Percentiles rank a stretch among this genome's conserved stretches.
Evolutionary conservation across 306 rosid genomes (phyloP).

Genomic region (Arachis hypogaea): DNA sequence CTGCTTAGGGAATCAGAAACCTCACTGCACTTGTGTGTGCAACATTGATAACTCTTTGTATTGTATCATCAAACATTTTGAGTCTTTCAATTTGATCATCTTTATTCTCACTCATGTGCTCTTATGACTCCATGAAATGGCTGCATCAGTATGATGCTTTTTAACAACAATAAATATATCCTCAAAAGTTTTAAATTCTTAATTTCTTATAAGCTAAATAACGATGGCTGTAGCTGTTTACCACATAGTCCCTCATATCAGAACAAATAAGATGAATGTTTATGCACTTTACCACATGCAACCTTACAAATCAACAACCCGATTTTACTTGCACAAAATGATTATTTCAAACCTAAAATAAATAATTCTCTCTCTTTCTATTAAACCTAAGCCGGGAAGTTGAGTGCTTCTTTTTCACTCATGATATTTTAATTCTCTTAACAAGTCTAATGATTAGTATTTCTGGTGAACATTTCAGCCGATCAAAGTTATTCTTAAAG

Average conservation of each 20-base stretch:
- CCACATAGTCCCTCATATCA: not conserved
- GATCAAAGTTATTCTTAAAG: slow-evolving; percentile 15
- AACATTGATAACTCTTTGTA: slow-evolving; percentile 11
- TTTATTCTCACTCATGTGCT: slow-evolving; percentile 1
- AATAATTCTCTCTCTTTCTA: not conserved
- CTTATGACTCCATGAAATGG: not conserved
- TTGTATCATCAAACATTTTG: not conserved
- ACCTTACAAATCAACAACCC: not conserved
- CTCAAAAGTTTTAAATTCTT: not conserved
- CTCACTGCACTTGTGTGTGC: not conserved
- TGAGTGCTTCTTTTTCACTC: not conserved
- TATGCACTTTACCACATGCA: not conserved
- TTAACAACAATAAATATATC: not conserved
- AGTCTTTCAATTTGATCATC: not conserved
- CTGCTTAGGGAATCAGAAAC: slow-evolving; percentile 7
- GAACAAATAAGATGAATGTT: not conserved
- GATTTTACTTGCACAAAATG: not conserved
- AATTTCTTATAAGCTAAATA: not conserved
- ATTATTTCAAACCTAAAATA: not conserved
- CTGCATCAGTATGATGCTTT: not conserved
- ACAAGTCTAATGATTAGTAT: slow-evolving; percentile 9
- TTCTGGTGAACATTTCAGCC: not conserved
- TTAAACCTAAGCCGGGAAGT: not conserved
- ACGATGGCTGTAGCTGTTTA: not conserved
- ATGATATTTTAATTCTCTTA: not conserved